Conservation (phyloP, 306 rosid genomes). For the Sicyos edulis region DNA sequence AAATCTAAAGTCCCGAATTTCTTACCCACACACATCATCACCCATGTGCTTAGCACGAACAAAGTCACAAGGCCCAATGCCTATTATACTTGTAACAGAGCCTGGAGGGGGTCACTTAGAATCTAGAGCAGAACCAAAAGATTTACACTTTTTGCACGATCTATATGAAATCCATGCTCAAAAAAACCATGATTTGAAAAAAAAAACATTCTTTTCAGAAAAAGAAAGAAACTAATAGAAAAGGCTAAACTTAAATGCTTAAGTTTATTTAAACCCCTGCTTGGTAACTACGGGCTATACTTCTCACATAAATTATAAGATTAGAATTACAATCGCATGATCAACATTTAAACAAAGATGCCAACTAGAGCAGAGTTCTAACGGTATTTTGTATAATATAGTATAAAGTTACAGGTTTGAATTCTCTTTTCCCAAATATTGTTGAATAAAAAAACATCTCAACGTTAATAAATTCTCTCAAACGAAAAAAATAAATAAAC, state of each 20-base stretch:
- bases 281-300: neutral
- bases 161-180: no score
- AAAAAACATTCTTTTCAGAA: neutral
- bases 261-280: neutral
- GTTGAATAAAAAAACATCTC: no score
- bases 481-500: neutral
- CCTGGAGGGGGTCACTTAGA: no score
- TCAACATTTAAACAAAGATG: neutral
- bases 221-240: neutral
- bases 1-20: conserved; percentile 6
- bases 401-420: no score
- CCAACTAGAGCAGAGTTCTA: no score
- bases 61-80: conserved; percentile 7
- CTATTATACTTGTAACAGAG: no score
- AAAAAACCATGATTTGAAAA: neutral
- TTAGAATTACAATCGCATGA: conserved; percentile 2
- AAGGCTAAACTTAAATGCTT: neutral
- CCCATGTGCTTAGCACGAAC: conserved; percentile 18
- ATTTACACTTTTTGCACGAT: no score
- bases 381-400: no score
- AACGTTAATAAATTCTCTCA: neutral
- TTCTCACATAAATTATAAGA: neutral
- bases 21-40: conserved; percentile 13
- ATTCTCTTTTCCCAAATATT: no score
- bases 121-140: no score